Evolutionary conservation across 139 green algal genomes (phyloP).

Genomic region (Eudorina sp.): DNA sequence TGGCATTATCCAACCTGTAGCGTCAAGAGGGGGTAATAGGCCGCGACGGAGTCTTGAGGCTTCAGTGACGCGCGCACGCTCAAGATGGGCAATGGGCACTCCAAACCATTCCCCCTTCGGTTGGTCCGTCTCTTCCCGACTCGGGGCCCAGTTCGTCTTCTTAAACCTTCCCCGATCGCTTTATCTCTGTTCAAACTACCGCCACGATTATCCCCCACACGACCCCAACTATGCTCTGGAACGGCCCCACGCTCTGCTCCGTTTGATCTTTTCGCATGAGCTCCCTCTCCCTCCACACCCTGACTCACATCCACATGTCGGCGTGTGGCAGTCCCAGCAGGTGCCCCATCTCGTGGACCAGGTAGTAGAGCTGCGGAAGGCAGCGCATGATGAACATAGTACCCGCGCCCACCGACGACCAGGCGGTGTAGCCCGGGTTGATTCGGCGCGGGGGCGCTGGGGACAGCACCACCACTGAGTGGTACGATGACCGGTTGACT

Average conservation of each 20-base stretch:
- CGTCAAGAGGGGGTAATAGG: not conserved
- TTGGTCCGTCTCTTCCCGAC: too few relatives aligned
- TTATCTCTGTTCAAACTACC: too few relatives aligned
- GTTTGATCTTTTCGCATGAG: too few relatives aligned
- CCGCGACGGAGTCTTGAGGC: too few relatives aligned
- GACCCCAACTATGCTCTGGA: too few relatives aligned
- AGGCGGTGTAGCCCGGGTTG: constrained; percentile 62
- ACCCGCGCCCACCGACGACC: constrained; percentile 41
- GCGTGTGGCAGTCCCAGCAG: constrained; percentile 61
- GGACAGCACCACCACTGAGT: constrained; percentile 53
- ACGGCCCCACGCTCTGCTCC: too few relatives aligned
- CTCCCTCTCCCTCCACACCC: not conserved
- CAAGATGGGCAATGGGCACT: too few relatives aligned
- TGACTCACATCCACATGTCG: constrained; percentile 40
- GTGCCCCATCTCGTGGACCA: constrained; percentile 58
- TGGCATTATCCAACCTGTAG: constrained; percentile 52
- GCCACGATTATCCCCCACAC: too few relatives aligned
- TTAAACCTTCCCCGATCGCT: too few relatives aligned
- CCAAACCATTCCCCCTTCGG: too few relatives aligned
- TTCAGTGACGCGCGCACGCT: too few relatives aligned
- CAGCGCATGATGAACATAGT: constrained; percentile 67
- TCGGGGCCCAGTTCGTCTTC: too few relatives aligned
- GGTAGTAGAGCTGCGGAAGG: constrained; percentile 60
- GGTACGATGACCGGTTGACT: constrained; percentile 42
- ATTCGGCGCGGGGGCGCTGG: not conserved